phyloP scores from a whole-genome alignment of 148 eudicot species.

The Arbutus unedo region DNA sequence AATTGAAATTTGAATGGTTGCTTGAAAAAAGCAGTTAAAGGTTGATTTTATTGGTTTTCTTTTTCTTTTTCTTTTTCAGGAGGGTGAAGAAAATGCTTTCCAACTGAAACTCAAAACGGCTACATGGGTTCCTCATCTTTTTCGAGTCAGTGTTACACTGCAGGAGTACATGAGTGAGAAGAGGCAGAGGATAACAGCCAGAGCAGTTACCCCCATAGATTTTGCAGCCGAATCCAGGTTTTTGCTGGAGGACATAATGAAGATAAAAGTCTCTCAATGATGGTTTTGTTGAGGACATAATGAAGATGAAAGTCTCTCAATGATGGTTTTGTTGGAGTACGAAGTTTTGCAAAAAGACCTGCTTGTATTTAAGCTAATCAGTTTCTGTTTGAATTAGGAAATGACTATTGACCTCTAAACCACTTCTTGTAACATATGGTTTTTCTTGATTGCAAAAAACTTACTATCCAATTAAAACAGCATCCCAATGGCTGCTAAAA shows the following conservation, averaged over 20 bases:
- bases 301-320: conserved; percentile 56
- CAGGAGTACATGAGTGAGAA: conserved; percentile 82
- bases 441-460: neutral
- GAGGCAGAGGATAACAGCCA: conserved; percentile 75
- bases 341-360: neutral
- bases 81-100: conserved; percentile 34
- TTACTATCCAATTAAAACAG: too few relatives aligned
- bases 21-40: neutral
- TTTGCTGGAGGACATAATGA: conserved; percentile 67
- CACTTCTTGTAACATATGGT: conserved; percentile 17
- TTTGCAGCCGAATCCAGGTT: conserved; percentile 75
- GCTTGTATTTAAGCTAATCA: neutral
- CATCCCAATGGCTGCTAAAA: too few relatives aligned
- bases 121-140: conserved; percentile 63
- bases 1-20: neutral
- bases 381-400: conserved; percentile 9
- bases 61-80: conserved; percentile 5
- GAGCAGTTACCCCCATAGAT: conserved; percentile 67
- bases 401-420: neutral
- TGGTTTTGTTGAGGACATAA: conserved; percentile 40
- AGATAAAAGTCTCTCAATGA: conserved; percentile 53
- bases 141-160: conserved; percentile 66
- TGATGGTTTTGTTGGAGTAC: conserved; percentile 13
- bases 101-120: conserved; percentile 69
- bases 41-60: neutral